Conservation (phyloP, 352 stramenopile genomes). For the Pythium volutum region DNA sequence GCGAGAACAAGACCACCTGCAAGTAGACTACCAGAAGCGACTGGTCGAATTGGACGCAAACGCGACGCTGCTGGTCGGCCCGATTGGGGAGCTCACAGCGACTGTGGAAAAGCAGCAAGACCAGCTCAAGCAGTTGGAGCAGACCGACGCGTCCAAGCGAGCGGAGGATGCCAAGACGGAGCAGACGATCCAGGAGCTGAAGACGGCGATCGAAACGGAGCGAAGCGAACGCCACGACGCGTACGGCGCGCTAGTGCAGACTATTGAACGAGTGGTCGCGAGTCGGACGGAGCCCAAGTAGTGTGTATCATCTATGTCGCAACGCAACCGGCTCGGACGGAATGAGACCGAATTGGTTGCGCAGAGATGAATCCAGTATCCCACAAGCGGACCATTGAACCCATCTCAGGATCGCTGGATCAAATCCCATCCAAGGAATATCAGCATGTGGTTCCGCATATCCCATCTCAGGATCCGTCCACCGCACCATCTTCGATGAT, state of each 20-base stretch:
- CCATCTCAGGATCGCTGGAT: too few relatives aligned
- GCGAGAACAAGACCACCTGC: background rate
- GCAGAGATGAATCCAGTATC: too few relatives aligned
- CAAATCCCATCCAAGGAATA: too few relatives aligned
- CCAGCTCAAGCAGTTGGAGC: background rate
- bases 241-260: conserved; percentile 5
- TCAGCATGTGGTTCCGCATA: too few relatives aligned
- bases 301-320: too few relatives aligned
- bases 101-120: background rate
- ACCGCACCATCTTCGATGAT: too few relatives aligned
- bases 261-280: conserved; percentile 3
- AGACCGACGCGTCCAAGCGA: background rate
- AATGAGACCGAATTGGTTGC: too few relatives aligned
- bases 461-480: too few relatives aligned
- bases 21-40: background rate
- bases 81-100: background rate
- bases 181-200: background rate
- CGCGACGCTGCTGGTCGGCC: background rate
- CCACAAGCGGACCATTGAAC: too few relatives aligned
- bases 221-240: background rate
- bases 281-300: background rate
- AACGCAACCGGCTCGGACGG: too few relatives aligned
- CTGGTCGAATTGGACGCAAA: background rate
- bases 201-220: background rate
- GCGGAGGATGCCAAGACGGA: background rate